Conservation (phyloP, 306 rosid species). For the Prunus campanulata region DNA sequence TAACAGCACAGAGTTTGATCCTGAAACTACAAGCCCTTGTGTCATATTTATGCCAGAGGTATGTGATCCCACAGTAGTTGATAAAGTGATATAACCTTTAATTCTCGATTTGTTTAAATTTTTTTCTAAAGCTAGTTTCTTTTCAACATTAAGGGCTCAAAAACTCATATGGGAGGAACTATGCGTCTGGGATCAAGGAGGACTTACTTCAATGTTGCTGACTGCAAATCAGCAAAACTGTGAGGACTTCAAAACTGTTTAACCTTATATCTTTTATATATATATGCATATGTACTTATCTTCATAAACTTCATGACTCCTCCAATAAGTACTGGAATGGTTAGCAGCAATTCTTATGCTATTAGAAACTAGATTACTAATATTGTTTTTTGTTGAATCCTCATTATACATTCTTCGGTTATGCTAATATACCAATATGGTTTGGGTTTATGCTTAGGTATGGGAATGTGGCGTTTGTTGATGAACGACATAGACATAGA, state of each 20-base stretch:
- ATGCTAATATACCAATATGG: conserved; percentile 9
- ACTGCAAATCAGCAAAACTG: conserved; percentile 77
- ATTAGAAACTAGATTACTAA: neutral
- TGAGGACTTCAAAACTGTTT: conserved; percentile 43
- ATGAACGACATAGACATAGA: conserved; percentile 92
- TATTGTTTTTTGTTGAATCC: neutral
- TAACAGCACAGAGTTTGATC: conserved; percentile 70
- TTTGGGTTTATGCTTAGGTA: conserved; percentile 47
- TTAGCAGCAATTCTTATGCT: too few species aligned
- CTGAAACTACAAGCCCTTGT: conserved; percentile 63
- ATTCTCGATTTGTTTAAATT: neutral
- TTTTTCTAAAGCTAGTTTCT: conserved; percentile 14
- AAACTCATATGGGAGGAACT: conserved; percentile 89
- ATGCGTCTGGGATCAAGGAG: conserved; percentile 91
- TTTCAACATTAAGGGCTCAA: conserved; percentile 59
- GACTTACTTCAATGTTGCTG: conserved; percentile 61
- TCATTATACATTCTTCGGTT: conserved; percentile 3
- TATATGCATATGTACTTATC: too few species aligned
- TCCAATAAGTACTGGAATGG: neutral
- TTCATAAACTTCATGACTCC: neutral
- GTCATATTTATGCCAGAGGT: conserved; percentile 92
- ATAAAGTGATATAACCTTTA: neutral
- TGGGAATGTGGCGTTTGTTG: conserved; percentile 53
- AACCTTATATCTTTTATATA: neutral
- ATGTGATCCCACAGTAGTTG: neutral